Percentiles rank a stretch among this genome's conserved stretches.
Conservation (phyloP, 2,329 filamentous ascomycete genomes). For the Aspergillus japonicus region DNA sequence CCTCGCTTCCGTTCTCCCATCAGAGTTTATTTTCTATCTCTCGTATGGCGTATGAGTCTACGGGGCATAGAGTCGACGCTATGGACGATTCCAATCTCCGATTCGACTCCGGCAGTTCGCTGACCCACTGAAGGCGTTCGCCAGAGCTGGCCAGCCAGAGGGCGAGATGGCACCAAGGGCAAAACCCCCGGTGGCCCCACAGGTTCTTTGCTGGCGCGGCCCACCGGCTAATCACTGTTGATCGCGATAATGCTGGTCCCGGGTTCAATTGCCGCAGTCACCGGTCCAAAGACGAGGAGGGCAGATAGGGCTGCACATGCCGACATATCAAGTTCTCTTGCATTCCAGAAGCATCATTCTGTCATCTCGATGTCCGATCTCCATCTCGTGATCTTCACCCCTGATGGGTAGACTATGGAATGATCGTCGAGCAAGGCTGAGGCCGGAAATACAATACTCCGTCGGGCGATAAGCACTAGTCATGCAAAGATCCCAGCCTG, state of each 20-base stretch:
- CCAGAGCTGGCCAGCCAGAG: neutral
- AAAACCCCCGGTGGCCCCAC: neutral
- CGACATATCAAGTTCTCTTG: too few species aligned
- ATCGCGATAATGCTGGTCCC: neutral
- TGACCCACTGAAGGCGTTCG: neutral
- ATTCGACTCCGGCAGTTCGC: neutral
- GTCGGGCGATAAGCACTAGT: neutral
- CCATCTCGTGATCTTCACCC: too few species aligned
- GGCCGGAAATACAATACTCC: neutral
- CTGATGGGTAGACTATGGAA: too few species aligned
- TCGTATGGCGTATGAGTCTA: neutral
- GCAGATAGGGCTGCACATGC: too few species aligned
- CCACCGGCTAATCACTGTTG: neutral
- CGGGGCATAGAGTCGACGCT: neutral
- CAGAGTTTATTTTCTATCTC: neutral
- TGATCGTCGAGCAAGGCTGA: neutral
- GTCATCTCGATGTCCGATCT: too few species aligned
- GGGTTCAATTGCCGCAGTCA: too few species aligned
- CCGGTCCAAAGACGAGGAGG: too few species aligned
- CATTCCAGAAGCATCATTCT: too few species aligned
- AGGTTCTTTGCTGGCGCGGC: neutral
- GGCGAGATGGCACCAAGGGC: neutral
- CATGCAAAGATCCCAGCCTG: neutral
- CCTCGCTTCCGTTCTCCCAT: neutral
- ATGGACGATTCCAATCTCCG: neutral